phyloP scores from a whole-genome alignment of 805 yeast genomes.

The Teunomyces pallodes region DNA sequence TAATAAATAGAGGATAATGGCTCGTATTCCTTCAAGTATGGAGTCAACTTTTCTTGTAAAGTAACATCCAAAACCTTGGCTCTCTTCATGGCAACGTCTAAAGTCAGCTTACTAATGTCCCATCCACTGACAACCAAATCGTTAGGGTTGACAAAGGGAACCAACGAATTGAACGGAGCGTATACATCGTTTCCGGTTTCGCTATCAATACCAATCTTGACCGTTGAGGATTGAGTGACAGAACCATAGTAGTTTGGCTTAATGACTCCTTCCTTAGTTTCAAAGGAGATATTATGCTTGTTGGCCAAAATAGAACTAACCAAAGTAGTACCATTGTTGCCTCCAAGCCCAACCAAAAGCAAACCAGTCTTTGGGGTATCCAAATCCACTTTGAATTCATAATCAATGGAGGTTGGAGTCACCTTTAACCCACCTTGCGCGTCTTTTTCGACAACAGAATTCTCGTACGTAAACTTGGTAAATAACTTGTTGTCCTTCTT shows the following conservation, averaged over 20 bases:
- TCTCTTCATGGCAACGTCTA: constrained; percentile 78
- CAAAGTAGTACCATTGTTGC: constrained; percentile 93
- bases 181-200: constrained; percentile 78
- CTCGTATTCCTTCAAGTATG: constrained; percentile 54
- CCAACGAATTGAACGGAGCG: constrained; percentile 85
- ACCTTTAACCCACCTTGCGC: constrained; percentile 59
- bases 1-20: constrained; percentile 89
- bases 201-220: constrained; percentile 83
- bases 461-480: constrained; percentile 69
- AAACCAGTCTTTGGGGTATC: constrained; percentile 83
- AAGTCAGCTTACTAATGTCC: constrained; percentile 78
- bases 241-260: constrained; percentile 88
- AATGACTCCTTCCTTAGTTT: constrained; percentile 75
- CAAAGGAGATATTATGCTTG: constrained; percentile 71
- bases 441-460: constrained; percentile 62
- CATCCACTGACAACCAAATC: constrained; percentile 91
- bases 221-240: constrained; percentile 88
- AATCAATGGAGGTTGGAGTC: constrained; percentile 67
- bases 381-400: constrained; percentile 83
- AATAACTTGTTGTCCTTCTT: constrained; percentile 51
- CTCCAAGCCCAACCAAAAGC: constrained; percentile 91
- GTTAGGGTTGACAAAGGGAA: constrained; percentile 88
- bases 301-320: constrained; percentile 84
- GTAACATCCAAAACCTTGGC: constrained; percentile 84
- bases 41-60: constrained; percentile 71